phyloP scores from a whole-genome alignment of 768 basidiomycete genomes.

The Russula foetens region DNA sequence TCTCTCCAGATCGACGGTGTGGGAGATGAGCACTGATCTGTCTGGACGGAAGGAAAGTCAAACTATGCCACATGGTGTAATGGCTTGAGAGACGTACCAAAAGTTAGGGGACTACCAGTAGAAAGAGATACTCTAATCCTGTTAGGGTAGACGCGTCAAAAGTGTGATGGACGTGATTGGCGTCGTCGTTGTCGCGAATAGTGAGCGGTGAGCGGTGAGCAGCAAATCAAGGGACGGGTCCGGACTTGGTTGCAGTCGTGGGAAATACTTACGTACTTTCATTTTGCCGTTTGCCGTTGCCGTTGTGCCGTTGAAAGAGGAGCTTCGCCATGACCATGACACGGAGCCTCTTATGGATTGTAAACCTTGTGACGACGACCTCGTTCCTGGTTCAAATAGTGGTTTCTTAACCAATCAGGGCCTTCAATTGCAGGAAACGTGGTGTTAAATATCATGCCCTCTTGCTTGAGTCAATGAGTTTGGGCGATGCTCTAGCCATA shows the following conservation, averaged over 20 bases:
- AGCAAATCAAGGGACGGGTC: neutral
- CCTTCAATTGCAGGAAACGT: too few relatives aligned
- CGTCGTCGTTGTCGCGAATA: constrained; percentile 14
- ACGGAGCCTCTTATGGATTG: neutral
- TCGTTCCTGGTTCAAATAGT: too few relatives aligned
- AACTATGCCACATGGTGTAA: neutral
- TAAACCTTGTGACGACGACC: too few relatives aligned
- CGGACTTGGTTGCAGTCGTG: neutral
- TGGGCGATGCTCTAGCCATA: too few relatives aligned
- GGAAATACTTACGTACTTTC: constrained; percentile 3
- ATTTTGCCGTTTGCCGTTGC: neutral
- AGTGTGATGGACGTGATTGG: neutral
- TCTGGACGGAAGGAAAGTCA: neutral
- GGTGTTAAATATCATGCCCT: too few relatives aligned
- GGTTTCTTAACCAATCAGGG: too few relatives aligned
- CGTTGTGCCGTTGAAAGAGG: too few relatives aligned
- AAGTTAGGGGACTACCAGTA: neutral
- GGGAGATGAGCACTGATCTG: constrained; percentile 4
- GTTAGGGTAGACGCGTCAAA: constrained; percentile 4
- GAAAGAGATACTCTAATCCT: neutral
- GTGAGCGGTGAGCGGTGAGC: neutral
- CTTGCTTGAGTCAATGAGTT: too few relatives aligned
- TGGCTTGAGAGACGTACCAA: neutral
- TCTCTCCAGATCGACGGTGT: constrained; percentile 4
- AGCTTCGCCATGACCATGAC: neutral